Evolutionary conservation across 306 rosid genomes (phyloP), one percentile per base, ranked within the genome.

Genomic region (Alnus rubra): DNA sequence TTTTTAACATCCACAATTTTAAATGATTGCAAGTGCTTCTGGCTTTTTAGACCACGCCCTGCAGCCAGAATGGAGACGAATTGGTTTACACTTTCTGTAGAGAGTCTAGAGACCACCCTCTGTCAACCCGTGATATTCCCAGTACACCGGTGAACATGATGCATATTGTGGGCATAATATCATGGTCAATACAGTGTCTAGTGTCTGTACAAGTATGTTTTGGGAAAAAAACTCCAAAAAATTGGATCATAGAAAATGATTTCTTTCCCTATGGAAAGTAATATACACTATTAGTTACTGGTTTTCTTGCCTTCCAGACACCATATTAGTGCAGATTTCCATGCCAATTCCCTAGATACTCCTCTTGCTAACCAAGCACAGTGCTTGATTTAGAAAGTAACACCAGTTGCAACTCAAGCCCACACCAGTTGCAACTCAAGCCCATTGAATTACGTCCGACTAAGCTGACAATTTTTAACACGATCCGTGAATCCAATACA

Each of bases 41-140:
- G 33, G 50, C 50, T 16, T n/a, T 16, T 9, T 37, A 16, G 72
- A 39, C 51, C 72, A 39, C 31, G 5, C 51, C 50, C 51, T 39
- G 49, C 7, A 9, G 31, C 31, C 72, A 67, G 72, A 67, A 67
- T 39, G 72, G 51, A 67, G 51, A 67, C 52, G 54, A 49, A 50
- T 35, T 35, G 81, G 77, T 65, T 75, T 74, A 76, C 75, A 12
- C 7, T 19, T 73, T 50, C 74, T 58, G 12, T 12, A 67, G 63
- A n/a, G n/a, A n/a, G n/a, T n/a, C n/a, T n/a, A n/a, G n/a, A 37
- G 60, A 14, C 49, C 39, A 37, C 80, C 85, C 85, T 82, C 85
- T 82, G 6, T 42, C 45, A 68, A 51, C 80, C 85, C 85, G 85
- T 84, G 87, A 81, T 53, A 67, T 76, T 73, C 77, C 49, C 52